Evolutionary conservation across 306 rosid genomes (phyloP).

Genomic region (Malus domestica): DNA sequence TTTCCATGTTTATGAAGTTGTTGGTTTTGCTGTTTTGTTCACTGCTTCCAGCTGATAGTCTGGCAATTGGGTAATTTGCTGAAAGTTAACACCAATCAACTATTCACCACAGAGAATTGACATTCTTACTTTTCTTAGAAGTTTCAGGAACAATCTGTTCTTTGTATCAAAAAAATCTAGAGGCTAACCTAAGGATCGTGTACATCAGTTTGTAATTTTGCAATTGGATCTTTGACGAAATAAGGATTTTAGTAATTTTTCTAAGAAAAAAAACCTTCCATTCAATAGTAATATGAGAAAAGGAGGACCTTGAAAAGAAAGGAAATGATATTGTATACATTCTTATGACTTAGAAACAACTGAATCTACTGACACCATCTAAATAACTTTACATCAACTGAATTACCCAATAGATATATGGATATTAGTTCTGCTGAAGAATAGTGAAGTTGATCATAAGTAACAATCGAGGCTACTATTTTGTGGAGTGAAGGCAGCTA

Average conservation of each 20-base stretch:
- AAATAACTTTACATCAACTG: not conserved
- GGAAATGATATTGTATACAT: not conserved
- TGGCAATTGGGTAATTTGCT: not conserved
- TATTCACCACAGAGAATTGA: not conserved
- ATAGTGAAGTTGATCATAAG: too few relatives aligned
- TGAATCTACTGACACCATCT: not conserved
- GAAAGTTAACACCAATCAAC: not conserved
- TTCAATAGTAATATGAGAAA: not conserved
- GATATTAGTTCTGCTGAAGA: not conserved
- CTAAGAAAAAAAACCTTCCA: not conserved
- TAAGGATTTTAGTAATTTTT: not conserved
- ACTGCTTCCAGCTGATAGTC: not conserved
- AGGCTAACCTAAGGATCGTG: not conserved
- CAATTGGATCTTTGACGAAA: not conserved
- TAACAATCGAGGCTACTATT: too few relatives aligned
- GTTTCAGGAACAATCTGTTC: not conserved
- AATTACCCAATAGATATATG: not conserved
- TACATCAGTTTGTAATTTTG: not conserved
- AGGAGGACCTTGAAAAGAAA: not conserved
- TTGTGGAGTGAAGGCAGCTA: too few relatives aligned
- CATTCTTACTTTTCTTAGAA: not conserved
- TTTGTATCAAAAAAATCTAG: not conserved
- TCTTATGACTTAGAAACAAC: not conserved
- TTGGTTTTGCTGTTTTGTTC: constrained; percentile 3
- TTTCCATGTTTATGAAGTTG: not conserved